phyloP scores from a whole-genome alignment of 106 monocot genomes.

The Dendrobium chrysotoxum region DNA sequence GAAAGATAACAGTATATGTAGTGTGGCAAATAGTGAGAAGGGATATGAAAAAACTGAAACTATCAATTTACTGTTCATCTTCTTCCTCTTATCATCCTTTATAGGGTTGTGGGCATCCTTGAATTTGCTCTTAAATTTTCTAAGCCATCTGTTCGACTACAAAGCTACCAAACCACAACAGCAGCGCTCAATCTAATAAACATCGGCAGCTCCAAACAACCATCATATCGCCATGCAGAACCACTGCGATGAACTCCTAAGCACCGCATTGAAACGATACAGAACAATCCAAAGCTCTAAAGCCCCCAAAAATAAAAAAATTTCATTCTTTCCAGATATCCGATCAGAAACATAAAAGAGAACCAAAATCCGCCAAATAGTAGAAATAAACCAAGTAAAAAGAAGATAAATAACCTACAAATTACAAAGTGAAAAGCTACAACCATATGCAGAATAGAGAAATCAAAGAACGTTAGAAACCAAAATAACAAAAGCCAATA shows the following conservation, averaged over 20 bases:
- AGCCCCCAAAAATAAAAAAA: background rate
- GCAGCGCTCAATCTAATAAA: background rate
- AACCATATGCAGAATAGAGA: background rate
- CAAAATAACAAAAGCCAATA: background rate
- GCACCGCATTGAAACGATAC: background rate
- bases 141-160: no score
- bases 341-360: no score
- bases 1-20: no score
- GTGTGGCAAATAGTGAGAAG: no score
- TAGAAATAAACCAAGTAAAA: no score
- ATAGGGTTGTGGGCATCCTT: no score
- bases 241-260: background rate
- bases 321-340: no score
- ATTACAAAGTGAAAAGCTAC: background rate
- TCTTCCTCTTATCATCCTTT: no score
- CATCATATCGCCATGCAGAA: background rate
- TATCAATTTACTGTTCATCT: no score
- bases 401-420: background rate
- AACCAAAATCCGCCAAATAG: no score
- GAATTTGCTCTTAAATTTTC: no score
- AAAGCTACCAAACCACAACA: background rate
- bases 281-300: background rate
- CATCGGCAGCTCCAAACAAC: background rate
- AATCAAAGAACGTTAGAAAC: background rate
- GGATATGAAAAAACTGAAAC: no score